Evolutionary conservation across 306 rosid species (phyloP), one percentile per base, ranked within the genome.

Genomic region (Lathyrus sativus): DNA sequence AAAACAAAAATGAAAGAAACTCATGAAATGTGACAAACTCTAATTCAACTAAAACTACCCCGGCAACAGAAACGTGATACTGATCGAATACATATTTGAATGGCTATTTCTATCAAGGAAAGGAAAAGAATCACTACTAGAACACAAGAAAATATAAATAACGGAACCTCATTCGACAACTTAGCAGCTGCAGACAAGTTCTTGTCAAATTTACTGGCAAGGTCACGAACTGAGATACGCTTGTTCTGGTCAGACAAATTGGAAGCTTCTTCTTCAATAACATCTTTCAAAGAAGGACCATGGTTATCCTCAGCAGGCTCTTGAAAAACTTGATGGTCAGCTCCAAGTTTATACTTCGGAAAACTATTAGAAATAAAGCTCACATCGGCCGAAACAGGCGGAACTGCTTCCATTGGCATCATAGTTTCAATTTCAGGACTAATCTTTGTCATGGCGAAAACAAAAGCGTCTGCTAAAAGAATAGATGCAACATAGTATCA

Each of bases 201-300:
- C 81, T 88, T 93, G 83, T 93, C 98, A 55, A 93, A 93, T 93
- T 88, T 93, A 79, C 86, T 80, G 17, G 98, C 98, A 78, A 93
- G 96, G 67, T 93, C 98, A 10, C 97, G 98, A 76, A 93, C 97
- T 13, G 98, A 93, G 80, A 93, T 88, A 48, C 96, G 96, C 76
- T 93, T 90, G 84, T 90, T 89, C 83, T 93, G 97, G 66, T 88
- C 95, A 7, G 86, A 80, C 76, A 93, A 85, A 75, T 85, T 80
- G 58, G 83, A 62, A 60, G 91, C 85, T 81, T 93, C 97, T 76
- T 80, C 70, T 69, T 88, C 91, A 60, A 93, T 86, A 64, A 90
- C 89, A 70, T 88, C 90, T 78, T 83, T 90, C 73, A 88, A 78
- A 7, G 95, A 70, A 22, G 97, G 98, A 43, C 91, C 90, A 24